These are phyloP conservation scores for Arxiozyma slooffiae DNA, from an alignment of 1,139 yeast species.

Conservation along the genomic window DNA sequence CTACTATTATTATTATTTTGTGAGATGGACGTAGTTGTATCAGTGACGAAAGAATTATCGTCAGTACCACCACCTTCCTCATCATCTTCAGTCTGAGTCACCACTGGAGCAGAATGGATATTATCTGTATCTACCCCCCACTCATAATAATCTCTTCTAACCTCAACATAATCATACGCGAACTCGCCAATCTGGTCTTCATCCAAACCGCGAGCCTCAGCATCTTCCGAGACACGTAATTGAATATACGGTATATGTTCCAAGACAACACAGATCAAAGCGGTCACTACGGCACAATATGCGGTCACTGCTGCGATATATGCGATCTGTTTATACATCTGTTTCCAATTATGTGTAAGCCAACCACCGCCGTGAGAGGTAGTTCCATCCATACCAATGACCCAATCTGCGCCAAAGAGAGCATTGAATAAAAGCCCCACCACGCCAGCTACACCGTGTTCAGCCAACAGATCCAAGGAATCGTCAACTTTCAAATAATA, in stretches of 20 bases:
- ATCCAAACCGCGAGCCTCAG: constrained; percentile 83
- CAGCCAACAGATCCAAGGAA: constrained; percentile 89
- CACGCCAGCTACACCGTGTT: constrained; percentile 95
- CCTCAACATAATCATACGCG: constrained; percentile 96
- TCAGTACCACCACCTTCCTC: not conserved
- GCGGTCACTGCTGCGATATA: constrained; percentile 67
- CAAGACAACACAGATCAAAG: constrained; percentile 61
- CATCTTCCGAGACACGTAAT: constrained; percentile 72
- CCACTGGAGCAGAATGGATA: constrained; percentile 6
- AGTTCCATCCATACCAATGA: constrained; percentile 78
- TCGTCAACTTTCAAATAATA: constrained; percentile 78
- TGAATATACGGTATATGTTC: constrained; percentile 75
- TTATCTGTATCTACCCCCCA: constrained; percentile 38
- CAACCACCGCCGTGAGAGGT: constrained; percentile 87
- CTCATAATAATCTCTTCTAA: constrained; percentile 82
- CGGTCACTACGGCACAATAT: constrained; percentile 71
- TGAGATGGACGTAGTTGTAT: constrained; percentile 1
- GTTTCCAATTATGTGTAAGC: constrained; percentile 83
- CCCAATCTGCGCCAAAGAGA: constrained; percentile 75
- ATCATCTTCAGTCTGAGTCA: not conserved
- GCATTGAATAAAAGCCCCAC: constrained; percentile 84
- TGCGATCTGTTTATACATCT: constrained; percentile 81
- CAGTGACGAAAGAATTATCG: not conserved
- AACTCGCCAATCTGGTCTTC: constrained; percentile 97
- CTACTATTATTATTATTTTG: constrained; percentile 2